Evolutionary conservation across 169 alveolate genomes (phyloP), one percentile per base, ranked within the genome.

Genomic region (Plasmodium knowlesi): DNA sequence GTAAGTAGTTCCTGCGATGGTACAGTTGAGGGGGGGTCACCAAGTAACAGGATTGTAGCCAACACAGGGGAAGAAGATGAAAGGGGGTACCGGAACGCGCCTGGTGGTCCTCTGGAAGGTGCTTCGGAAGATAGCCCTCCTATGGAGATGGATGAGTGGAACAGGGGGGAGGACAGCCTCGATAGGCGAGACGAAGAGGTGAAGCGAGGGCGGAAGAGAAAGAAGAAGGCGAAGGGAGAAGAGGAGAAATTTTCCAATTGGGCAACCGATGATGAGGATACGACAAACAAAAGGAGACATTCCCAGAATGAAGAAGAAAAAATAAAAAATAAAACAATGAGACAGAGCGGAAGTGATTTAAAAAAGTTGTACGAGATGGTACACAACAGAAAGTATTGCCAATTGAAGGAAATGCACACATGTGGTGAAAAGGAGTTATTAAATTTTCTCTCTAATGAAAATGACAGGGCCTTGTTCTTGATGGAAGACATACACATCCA

Each of bases 401-500:
- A 79, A 22, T 32, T 79, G 32, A 79, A 43, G 70, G 22, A 79
- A 79, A 79, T 79, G 85, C 54, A 79, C 32, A 22, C 72, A 22
- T 79, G 85, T 22, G 43, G 61, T 79, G 85, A 79, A 2, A 79
- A 79, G 50, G 85, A 79, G 37, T 43, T 79, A 22, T n/a, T 79
- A 79, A 79, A 22, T 79, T 79, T 79, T 16, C 61, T 79, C 22
- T 79, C 85, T 1, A 79, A 39, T 46, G 85, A 79, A 39, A 54
- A 79, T 0, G 85, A 79, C 5, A 79, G 32, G 22, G 71, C 53
- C 50, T 30, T 79, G 19, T 79, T 79, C 54, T 22, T 79, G 61
- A 79, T 22, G 61, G 85, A 79, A 46, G 54, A 79, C n/a, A 79
- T 79, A 79, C 25, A 79, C 54, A 79, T 79, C 50, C 72, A 79